Evolutionary conservation across 805 yeast species (phyloP), one percentile per base, ranked within the genome.

Genomic region (Ogataea sp.): DNA sequence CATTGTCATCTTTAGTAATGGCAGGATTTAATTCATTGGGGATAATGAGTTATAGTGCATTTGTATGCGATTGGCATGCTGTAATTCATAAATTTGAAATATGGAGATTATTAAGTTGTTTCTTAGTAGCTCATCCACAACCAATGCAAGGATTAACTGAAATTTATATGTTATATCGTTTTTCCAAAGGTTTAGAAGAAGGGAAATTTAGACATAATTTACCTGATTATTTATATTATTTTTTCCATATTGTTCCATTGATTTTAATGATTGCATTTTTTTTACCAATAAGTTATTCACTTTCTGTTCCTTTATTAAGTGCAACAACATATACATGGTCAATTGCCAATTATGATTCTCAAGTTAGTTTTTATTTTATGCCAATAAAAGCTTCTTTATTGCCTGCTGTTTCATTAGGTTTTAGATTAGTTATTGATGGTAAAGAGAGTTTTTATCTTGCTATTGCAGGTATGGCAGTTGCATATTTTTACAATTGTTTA

Each of bases 241-340:
- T 70, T 4, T 51, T 73, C 40, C 55, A 75, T 6, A 59, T 73
- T 3, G 67, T 78, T 11, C 72, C 78, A 6, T 50, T 70, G 25
- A 68, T 75, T 14, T 51, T 70, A n/a, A 18, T 63, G 3, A 39
- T 56, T 6, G 52, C 73, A 6, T 43, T 41, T 20, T 20, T 52
- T 18, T 43, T 59, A 2, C 61, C 68, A 20, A 51, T 46, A 16
- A 40, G 48, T 21, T 53, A 45, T 39, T 62, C 52, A 30, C 56
- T 50, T 37, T 58, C 45, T 20, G 55, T 61, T 1, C 70, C 73
- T 40, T 61, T 78, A 46, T 52, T 73, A 29, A 68, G 76, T 15
- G 75, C 81, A 35, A 62, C 78, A 34, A 73, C 80, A 3, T 76
- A 68, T 50, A 68, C 79, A 20, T 80, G 85, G 84, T 71, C 81